phyloP scores from a whole-genome alignment of 192 early-diverging fungal species.

The Backusella psychrophila region DNA sequence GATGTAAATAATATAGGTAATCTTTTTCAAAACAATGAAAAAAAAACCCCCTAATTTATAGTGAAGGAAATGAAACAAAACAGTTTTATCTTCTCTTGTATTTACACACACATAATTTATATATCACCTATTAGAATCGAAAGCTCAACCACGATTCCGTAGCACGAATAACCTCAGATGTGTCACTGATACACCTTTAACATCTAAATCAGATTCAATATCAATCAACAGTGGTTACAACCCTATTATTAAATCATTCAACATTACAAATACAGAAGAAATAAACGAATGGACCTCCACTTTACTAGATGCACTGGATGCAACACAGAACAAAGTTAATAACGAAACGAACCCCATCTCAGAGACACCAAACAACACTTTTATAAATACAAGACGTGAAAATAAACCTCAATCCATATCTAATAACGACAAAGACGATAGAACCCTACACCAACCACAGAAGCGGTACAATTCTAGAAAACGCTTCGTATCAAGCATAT shows the following conservation, averaged over 20 bases:
- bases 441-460: neutral
- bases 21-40: neutral
- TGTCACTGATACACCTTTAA: neutral
- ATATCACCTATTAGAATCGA: neutral
- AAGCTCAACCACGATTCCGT: neutral
- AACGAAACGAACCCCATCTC: neutral
- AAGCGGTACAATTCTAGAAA: neutral
- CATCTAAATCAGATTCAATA: neutral
- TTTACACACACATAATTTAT: neutral
- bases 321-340: constrained; percentile 9
- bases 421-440: neutral
- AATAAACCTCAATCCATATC: neutral
- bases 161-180: neutral
- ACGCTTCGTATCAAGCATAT: neutral
- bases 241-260: neutral
- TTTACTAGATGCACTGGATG: neutral
- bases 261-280: neutral
- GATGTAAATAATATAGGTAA: constrained; percentile 1
- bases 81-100: neutral
- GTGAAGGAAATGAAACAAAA: neutral
- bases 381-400: neutral
- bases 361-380: neutral
- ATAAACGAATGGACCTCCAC: neutral
- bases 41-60: neutral
- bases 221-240: neutral